A percentile compares a stretch with the other conserved stretches of the same genome.
Conservation (phyloP, 2,329 filamentous ascomycete genomes). For the Colletotrichum australisinense region DNA sequence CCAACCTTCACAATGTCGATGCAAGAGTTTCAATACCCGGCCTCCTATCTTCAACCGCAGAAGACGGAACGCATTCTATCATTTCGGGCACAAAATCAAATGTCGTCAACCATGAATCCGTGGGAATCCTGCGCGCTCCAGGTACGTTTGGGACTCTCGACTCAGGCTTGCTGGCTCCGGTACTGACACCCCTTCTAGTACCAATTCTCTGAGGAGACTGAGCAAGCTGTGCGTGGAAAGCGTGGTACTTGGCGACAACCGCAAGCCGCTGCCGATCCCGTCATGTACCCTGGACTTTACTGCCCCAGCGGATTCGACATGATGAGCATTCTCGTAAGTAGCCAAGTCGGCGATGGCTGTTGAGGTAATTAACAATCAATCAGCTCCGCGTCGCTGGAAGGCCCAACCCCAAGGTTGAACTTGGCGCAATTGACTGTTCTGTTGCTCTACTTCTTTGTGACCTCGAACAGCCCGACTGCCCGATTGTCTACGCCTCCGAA, state of each 20-base stretch:
- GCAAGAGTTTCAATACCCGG: constrained; percentile 13
- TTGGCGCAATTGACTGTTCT: constrained; percentile 85
- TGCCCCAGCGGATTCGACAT: constrained; percentile 66
- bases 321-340: constrained; percentile 64
- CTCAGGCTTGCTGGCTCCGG: too few species aligned
- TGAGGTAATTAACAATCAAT: constrained; percentile 23
- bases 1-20: constrained; percentile 14
- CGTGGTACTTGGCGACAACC: constrained; percentile 13
- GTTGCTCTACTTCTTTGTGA: constrained; percentile 88
- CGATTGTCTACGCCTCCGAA: constrained; percentile 87
- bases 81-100: constrained; percentile 28
- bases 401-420: constrained; percentile 79
- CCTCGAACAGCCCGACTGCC: constrained; percentile 76
- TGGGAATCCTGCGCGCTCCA: constrained; percentile 50
- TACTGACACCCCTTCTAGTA: constrained; percentile 37
- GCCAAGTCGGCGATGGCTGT: too few species aligned
- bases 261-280: constrained; percentile 49
- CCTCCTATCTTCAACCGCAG: constrained; percentile 1
- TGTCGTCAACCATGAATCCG: constrained; percentile 42
- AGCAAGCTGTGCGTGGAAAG: constrained; percentile 37
- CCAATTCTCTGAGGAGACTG: constrained; percentile 39
- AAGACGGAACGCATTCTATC: constrained; percentile 25
- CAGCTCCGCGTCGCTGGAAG: constrained; percentile 74
- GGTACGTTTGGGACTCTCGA: constrained; percentile 38
- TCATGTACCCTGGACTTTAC: constrained; percentile 69